Evolutionary conservation across 306 rosid species (phyloP).

Genomic region (Pyrus betulifolia): DNA sequence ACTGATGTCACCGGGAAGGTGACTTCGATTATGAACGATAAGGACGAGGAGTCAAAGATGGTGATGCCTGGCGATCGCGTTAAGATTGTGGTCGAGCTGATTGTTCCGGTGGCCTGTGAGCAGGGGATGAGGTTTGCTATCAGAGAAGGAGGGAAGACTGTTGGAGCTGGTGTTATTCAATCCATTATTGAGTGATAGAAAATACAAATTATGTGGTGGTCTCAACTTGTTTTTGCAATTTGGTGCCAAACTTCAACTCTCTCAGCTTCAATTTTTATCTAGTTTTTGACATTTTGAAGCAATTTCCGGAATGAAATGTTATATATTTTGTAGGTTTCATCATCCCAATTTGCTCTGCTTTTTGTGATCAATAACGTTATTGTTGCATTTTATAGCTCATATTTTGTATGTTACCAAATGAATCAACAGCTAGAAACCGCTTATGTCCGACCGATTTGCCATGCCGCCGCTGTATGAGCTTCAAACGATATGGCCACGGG

Average conservation of each 20-base stretch:
- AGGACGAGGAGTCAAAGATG: constrained; percentile 92
- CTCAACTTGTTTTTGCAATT: constrained; percentile 12
- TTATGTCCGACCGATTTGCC: too few relatives aligned
- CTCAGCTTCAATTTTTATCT: constrained; percentile 27
- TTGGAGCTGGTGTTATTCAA: constrained; percentile 87
- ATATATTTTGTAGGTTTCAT: constrained; percentile 49
- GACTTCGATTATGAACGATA: constrained; percentile 62
- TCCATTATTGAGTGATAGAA: constrained; percentile 55
- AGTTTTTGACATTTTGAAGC: constrained; percentile 24
- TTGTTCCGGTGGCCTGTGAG: constrained; percentile 83
- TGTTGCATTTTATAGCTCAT: too few relatives aligned
- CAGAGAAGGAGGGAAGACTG: constrained; percentile 91
- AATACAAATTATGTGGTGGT: background rate
- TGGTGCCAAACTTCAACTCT: constrained; percentile 26
- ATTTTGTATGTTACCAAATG: too few relatives aligned
- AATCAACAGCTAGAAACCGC: too few relatives aligned
- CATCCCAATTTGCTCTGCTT: constrained; percentile 22
- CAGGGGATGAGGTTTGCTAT: constrained; percentile 93
- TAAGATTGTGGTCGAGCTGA: constrained; percentile 73
- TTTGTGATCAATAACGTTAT: background rate
- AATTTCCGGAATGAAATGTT: constrained; percentile 37
- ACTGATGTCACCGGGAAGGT: constrained; percentile 85
- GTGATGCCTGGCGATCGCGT: constrained; percentile 92
- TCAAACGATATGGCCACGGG: background rate
- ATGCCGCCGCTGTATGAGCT: background rate